A percentile compares a stretch with the other conserved stretches of the same genome.
Evolutionary conservation across 441 rosid genomes (phyloP).

Genomic region (Gossypium lobatum): DNA sequence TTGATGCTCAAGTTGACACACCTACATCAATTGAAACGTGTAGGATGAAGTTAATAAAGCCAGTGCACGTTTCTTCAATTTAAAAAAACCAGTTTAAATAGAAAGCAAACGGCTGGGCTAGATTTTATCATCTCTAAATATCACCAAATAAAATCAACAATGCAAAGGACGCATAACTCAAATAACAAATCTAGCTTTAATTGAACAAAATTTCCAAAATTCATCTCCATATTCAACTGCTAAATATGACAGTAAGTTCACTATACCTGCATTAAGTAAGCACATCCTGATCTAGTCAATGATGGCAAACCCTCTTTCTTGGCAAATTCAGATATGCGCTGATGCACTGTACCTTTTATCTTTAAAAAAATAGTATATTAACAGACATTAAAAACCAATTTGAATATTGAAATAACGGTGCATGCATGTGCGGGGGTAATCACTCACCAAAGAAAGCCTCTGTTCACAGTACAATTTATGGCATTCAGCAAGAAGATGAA

Average conservation of each 20-base stretch:
- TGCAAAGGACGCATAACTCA: not conserved
- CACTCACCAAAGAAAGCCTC: constrained; percentile 81
- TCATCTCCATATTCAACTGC: not conserved
- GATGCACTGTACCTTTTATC: constrained; percentile 89
- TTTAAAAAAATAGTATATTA: constrained; percentile 23
- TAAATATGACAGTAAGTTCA: not conserved
- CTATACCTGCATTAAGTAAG: constrained; percentile 85
- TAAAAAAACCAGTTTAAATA: not conserved
- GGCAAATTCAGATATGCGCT: constrained; percentile 82
- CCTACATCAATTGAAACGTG: constrained; percentile 40
- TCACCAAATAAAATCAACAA: constrained; percentile 12
- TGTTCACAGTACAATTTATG: constrained; percentile 94
- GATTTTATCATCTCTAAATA: not conserved
- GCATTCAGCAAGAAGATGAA: constrained; percentile 81
- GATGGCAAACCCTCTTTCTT: constrained; percentile 91
- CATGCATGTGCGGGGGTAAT: constrained; percentile 9
- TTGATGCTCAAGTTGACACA: constrained; percentile 93
- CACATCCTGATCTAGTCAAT: constrained; percentile 95
- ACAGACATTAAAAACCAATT: not conserved
- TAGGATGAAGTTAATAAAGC: not conserved
- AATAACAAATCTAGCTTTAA: not conserved
- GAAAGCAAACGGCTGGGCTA: not conserved
- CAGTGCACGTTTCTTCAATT: not conserved
- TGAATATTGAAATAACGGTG: not conserved
- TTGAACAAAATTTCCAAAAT: not conserved